These are phyloP conservation scores for Luvunga scandens DNA, from an alignment of 345 rosid species.

Conservation along the genomic window DNA sequence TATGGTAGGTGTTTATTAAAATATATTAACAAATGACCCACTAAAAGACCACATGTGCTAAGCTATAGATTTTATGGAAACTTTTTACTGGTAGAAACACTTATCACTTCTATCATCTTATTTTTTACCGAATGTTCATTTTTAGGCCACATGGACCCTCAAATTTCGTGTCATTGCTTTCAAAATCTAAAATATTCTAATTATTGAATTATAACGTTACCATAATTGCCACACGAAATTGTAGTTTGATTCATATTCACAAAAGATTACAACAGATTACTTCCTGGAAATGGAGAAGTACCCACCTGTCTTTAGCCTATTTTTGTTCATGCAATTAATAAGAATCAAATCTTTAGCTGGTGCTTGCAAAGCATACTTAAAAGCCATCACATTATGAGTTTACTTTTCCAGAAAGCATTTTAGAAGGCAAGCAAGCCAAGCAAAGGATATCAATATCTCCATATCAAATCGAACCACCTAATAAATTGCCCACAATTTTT, in stretches of 20 bases:
- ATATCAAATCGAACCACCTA: neutral
- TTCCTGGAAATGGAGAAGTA: neutral
- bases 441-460: neutral
- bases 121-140: too few species aligned
- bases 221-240: neutral
- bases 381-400: neutral
- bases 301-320: neutral
- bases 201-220: neutral
- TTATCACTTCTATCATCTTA: too few species aligned
- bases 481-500: neutral
- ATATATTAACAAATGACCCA: too few species aligned
- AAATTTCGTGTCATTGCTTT: too few species aligned
- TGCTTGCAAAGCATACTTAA: neutral
- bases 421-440: neutral
- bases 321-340: neutral
- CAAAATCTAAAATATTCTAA: too few species aligned
- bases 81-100: too few species aligned
- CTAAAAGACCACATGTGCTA: too few species aligned
- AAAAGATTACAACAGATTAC: neutral
- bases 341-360: neutral
- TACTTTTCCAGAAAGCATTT: neutral
- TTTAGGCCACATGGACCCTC: too few species aligned
- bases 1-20: too few species aligned
- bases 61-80: too few species aligned
- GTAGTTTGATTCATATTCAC: neutral